Percentiles rank a stretch among this genome's conserved stretches.
These are phyloP conservation scores for Cyclocybe cylindracea DNA, from an alignment of 768 basidiomycete species.

Conservation along the genomic window DNA sequence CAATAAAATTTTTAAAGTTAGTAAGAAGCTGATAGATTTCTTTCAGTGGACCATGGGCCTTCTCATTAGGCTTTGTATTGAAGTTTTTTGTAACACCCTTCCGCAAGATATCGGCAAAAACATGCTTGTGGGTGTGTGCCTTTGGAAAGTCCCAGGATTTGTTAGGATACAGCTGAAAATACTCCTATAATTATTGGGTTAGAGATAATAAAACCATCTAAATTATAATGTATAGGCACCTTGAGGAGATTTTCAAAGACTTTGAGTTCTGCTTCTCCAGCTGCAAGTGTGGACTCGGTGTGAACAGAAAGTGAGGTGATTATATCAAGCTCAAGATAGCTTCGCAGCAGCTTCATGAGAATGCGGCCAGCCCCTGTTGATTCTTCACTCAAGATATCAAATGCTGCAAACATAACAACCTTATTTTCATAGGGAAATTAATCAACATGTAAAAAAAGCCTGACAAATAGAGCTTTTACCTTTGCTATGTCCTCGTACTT, in stretches of 20 bases:
- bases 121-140: slow-evolving; percentile 7
- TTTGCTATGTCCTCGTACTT: slow-evolving; percentile 16
- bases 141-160: slow-evolving; percentile 11
- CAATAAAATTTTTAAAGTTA: slow-evolving; percentile 9
- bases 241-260: neutral
- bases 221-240: too few species aligned
- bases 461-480: slow-evolving; percentile 9
- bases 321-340: slow-evolving; percentile 10
- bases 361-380: neutral
- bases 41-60: slow-evolving; percentile 1
- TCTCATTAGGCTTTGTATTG: slow-evolving; percentile 7
- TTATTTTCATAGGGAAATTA: too few species aligned
- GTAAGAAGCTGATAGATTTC: neutral
- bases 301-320: slow-evolving; percentile 1
- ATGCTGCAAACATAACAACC: too few species aligned
- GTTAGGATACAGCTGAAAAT: neutral
- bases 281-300: neutral
- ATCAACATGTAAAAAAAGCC: neutral
- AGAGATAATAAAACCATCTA: too few species aligned
- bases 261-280: neutral
- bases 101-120: slow-evolving; percentile 5
- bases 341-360: neutral
- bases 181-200: neutral
- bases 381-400: too few species aligned
- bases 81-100: slow-evolving; percentile 7